These are phyloP conservation scores for Aspergillus spinulosporus DNA, from an alignment of 2,329 filamentous ascomycete genomes.

Conservation along the genomic window DNA sequence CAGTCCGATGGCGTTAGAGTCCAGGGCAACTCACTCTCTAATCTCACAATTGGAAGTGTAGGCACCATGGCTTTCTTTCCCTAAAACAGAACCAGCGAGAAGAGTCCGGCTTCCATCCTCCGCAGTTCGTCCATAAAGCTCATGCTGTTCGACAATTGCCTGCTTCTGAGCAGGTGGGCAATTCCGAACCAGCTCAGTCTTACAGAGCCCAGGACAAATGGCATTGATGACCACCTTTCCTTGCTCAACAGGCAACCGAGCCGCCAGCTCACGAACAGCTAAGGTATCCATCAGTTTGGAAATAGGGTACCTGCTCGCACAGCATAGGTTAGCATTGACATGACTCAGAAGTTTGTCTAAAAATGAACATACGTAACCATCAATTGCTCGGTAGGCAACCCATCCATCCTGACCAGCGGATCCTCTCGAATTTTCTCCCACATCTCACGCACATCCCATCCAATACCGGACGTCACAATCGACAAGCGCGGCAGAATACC, in stretches of 20 bases:
- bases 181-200: constrained; percentile 3
- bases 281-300: constrained; percentile 11
- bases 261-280: constrained; percentile 3
- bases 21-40: constrained; percentile 4
- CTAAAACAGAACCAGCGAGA: constrained; percentile 1
- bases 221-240: constrained; percentile 10
- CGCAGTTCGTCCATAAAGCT: constrained; percentile 1
- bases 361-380: constrained; percentile 13
- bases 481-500: constrained; percentile 22
- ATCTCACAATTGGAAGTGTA: background rate
- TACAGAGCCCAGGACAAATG: constrained; percentile 7
- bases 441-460: constrained; percentile 18
- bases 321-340: background rate
- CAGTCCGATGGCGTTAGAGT: background rate
- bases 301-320: constrained; percentile 2
- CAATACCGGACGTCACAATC: constrained; percentile 23
- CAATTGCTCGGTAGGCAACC: constrained; percentile 11
- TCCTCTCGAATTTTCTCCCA: constrained; percentile 26
- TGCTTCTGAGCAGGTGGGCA: background rate
- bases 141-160: background rate
- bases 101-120: constrained; percentile 10
- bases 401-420: constrained; percentile 21
- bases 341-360: background rate
- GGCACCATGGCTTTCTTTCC: constrained; percentile 6
- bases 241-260: constrained; percentile 1